Evolutionary conservation across 1,284 basidiomycete genomes (phyloP).

Genomic region (Naganishia cerealis): DNA sequence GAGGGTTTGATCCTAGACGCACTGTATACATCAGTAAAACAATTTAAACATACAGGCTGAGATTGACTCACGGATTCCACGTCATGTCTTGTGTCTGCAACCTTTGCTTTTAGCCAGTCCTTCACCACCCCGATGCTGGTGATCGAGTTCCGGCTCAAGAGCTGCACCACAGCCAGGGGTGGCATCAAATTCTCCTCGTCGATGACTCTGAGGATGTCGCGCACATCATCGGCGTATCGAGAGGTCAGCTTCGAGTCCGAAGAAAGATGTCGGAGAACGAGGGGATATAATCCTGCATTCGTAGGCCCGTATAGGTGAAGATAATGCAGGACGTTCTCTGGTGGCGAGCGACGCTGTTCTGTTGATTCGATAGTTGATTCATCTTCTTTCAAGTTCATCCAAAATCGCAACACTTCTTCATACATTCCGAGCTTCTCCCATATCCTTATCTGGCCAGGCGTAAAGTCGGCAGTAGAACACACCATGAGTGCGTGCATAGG

Average conservation of each 20-base stretch:
- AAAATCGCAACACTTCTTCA: constrained; percentile 88
- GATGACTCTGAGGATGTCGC: constrained; percentile 69
- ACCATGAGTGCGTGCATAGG: constrained; percentile 87
- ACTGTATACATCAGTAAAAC: constrained; percentile 27
- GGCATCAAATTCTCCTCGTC: constrained; percentile 79
- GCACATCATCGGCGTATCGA: constrained; percentile 70
- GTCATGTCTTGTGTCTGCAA: constrained; percentile 70
- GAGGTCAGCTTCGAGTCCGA: constrained; percentile 69
- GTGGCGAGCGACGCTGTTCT: constrained; percentile 52
- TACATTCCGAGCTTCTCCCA: constrained; percentile 96
- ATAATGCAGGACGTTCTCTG: constrained; percentile 68
- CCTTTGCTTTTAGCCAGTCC: constrained; percentile 77
- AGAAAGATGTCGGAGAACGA: constrained; percentile 87
- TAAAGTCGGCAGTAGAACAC: constrained; percentile 79
- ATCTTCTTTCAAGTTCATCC: constrained; percentile 60
- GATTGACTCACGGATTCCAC: constrained; percentile 69
- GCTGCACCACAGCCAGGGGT: constrained; percentile 82
- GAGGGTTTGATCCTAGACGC: constrained; percentile 71
- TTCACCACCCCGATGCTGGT: constrained; percentile 87
- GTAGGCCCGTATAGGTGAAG: constrained; percentile 71
- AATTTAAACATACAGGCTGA: background rate
- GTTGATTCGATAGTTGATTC: background rate
- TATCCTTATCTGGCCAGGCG: constrained; percentile 77
- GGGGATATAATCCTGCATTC: constrained; percentile 75
- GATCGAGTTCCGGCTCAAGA: constrained; percentile 79